These are phyloP conservation scores for Debaryomycetaceae sp. DNA, from an alignment of 1,139 yeast genomes.

Conservation along the genomic window DNA sequence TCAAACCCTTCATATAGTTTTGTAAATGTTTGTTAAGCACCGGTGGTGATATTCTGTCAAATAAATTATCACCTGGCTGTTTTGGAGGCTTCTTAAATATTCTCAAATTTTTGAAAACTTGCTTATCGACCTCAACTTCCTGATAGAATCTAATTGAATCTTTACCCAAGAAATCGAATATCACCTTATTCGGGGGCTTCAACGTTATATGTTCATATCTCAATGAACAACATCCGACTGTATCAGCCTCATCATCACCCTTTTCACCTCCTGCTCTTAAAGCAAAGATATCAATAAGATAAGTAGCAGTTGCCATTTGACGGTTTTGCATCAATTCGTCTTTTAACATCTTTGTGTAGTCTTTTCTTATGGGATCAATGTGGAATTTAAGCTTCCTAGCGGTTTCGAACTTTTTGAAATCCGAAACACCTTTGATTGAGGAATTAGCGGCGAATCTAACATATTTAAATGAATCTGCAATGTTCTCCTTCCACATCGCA, in stretches of 20 bases:
- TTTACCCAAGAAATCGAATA: slow-evolving; percentile 95
- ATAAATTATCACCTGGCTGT: slow-evolving; percentile 86
- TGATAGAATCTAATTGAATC: slow-evolving; percentile 91
- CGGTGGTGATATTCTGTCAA: slow-evolving; percentile 85
- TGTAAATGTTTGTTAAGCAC: slow-evolving; percentile 83
- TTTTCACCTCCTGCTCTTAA: slow-evolving; percentile 98
- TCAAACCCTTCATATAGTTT: slow-evolving; percentile 85
- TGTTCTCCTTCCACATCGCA: slow-evolving; percentile 96
- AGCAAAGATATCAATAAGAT: slow-evolving; percentile 90
- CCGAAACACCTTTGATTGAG: slow-evolving; percentile 87
- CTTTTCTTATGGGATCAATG: slow-evolving; percentile 70
- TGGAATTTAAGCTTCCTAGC: slow-evolving; percentile 79
- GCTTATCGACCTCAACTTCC: slow-evolving; percentile 85
- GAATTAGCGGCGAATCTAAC: slow-evolving; percentile 92
- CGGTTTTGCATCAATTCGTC: slow-evolving; percentile 79
- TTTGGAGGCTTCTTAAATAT: slow-evolving; percentile 87
- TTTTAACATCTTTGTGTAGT: slow-evolving; percentile 68
- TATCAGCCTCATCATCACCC: slow-evolving; percentile 96
- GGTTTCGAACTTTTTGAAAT: slow-evolving; percentile 86
- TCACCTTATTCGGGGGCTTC: slow-evolving; percentile 80
- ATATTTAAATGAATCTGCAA: slow-evolving; percentile 78
- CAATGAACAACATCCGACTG: slow-evolving; percentile 96
- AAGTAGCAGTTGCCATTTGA: slow-evolving; percentile 93
- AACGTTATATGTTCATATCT: slow-evolving; percentile 86
- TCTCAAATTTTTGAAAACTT: slow-evolving; percentile 83